These are phyloP conservation scores for Lyophyllum shimeji DNA, from an alignment of 768 basidiomycete species.

Conservation along the genomic window DNA sequence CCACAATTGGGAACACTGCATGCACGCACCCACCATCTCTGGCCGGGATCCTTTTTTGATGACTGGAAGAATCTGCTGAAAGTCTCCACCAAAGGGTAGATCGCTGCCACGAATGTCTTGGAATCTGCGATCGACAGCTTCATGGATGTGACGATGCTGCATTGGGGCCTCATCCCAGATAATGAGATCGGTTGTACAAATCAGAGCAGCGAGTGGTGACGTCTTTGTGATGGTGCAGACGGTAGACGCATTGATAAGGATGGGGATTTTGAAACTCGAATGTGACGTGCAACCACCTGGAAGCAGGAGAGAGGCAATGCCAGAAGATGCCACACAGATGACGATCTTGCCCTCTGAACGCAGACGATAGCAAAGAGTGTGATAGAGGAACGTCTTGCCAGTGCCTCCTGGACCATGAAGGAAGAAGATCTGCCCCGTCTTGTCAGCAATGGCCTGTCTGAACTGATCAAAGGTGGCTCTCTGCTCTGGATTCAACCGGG, in stretches of 20 bases:
- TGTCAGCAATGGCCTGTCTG: constrained; percentile 21
- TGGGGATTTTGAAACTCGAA: constrained; percentile 47
- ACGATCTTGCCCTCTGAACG: constrained; percentile 29
- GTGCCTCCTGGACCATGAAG: constrained; percentile 43
- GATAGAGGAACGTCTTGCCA: constrained; percentile 48
- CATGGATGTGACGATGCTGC: constrained; percentile 32
- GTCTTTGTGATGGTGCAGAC: constrained; percentile 30
- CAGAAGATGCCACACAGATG: constrained; percentile 49
- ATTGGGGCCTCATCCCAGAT: constrained; percentile 46
- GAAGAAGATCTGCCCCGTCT: constrained; percentile 31
- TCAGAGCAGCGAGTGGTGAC: constrained; percentile 24
- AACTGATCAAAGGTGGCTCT: constrained; percentile 27
- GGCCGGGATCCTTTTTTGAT: constrained; percentile 34
- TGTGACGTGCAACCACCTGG: constrained; percentile 47
- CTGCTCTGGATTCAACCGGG: constrained; percentile 32
- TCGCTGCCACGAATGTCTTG: constrained; percentile 27
- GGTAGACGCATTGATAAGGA: constrained; percentile 16
- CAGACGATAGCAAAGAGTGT: constrained; percentile 27
- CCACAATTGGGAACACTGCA: too few species aligned
- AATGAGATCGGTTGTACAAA: constrained; percentile 28
- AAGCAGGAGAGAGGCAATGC: constrained; percentile 46
- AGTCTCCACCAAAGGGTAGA: constrained; percentile 43
- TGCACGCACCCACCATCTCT: too few species aligned
- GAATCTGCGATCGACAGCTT: constrained; percentile 36
- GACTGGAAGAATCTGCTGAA: constrained; percentile 45